Percentiles rank a stretch among this genome's conserved stretches.
phyloP scores from a whole-genome alignment of 164 flowering plant species.

The Nelumbo lutea region DNA sequence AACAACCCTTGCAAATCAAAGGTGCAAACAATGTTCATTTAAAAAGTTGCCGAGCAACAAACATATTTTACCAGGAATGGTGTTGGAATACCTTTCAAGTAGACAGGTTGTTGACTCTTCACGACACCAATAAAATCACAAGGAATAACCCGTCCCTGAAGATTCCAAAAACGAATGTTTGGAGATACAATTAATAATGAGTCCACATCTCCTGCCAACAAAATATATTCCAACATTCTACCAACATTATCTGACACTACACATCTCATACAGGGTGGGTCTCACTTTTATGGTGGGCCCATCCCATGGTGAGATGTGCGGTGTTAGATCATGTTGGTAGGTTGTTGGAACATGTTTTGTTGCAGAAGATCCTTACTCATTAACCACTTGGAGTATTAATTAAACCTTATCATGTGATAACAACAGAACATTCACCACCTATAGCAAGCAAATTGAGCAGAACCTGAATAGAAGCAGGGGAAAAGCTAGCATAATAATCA shows the following conservation, averaged over 20 bases:
- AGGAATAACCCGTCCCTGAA: constrained; percentile 93
- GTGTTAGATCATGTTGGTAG: too few relatives aligned
- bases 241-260: too few relatives aligned
- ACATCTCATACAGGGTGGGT: too few relatives aligned
- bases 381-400: neutral
- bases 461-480: too few relatives aligned
- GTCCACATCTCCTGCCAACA: neutral
- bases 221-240: too few relatives aligned
- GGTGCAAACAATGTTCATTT: neutral
- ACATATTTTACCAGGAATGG: neutral
- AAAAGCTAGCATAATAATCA: too few relatives aligned
- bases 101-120: constrained; percentile 93
- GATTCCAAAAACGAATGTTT: constrained; percentile 4
- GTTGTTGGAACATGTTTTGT: too few relatives aligned
- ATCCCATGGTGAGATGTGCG: too few relatives aligned
- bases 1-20: constrained; percentile 1
- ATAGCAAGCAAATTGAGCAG: too few relatives aligned
- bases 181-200: neutral
- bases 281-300: neutral
- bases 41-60: neutral
- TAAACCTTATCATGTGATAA: neutral
- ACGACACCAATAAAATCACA: constrained; percentile 94
- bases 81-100: constrained; percentile 59
- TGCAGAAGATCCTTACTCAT: too few relatives aligned
- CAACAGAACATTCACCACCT: too few relatives aligned